A percentile compares a stretch with the other conserved stretches of the same genome.
Conservation (phyloP, 2,329 filamentous ascomycete species). For the Hypoxylon sp. region DNA sequence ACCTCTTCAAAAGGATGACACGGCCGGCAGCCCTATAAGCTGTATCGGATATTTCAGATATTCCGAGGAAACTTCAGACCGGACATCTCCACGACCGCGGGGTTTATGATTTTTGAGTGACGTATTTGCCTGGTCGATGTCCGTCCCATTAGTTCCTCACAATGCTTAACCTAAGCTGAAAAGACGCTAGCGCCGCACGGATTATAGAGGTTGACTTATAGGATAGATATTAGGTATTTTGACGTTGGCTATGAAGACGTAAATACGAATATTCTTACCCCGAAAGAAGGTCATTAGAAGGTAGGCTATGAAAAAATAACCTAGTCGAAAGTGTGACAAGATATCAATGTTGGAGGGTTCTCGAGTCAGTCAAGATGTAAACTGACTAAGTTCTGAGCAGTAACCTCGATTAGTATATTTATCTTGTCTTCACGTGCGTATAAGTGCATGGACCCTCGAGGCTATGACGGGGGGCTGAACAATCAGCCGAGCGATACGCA, state of each 20-base stretch:
- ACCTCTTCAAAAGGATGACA: not conserved
- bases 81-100: not conserved
- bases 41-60: constrained; percentile 25
- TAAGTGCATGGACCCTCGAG: constrained; percentile 29
- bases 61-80: constrained; percentile 5
- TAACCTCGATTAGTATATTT: constrained; percentile 22
- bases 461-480: constrained; percentile 30
- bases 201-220: not conserved
- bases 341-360: constrained; percentile 2
- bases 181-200: not conserved
- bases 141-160: not conserved
- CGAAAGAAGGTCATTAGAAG: not conserved
- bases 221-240: not conserved
- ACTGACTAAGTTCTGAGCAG: constrained; percentile 8
- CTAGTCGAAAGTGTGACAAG: constrained; percentile 2
- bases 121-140: constrained; percentile 2
- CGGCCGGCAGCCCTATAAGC: not conserved
- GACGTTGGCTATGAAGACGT: constrained; percentile 5
- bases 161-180: constrained; percentile 1
- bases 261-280: not conserved
- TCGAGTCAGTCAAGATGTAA: constrained; percentile 2
- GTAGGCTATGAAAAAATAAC: not conserved
- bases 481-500: constrained; percentile 41
- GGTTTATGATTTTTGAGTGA: constrained; percentile 4
- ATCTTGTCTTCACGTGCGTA: constrained; percentile 35